A percentile compares a stretch with the other conserved stretches of the same genome.
phyloP scores from a whole-genome alignment of 2,329 filamentous ascomycete genomes.

The Magnaporthales sp. region DNA sequence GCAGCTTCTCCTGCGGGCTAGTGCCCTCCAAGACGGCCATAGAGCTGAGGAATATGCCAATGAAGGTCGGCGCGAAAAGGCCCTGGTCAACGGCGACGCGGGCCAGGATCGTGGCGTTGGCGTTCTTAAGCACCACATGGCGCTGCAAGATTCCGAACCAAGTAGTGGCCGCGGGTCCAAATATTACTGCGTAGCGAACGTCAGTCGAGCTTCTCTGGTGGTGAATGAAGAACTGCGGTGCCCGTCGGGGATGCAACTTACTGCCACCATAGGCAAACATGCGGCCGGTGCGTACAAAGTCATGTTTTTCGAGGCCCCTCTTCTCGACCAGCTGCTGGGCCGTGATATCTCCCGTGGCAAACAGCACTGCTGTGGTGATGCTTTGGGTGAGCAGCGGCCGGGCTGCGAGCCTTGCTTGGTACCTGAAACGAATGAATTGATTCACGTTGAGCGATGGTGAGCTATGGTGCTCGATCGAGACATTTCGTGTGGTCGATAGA shows the following conservation, averaged over 20 bases:
- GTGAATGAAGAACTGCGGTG: slow-evolving; percentile 4
- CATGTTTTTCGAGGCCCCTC: slow-evolving; percentile 68
- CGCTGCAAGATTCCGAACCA: slow-evolving; percentile 79
- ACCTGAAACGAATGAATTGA: slow-evolving; percentile 49
- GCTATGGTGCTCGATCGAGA: neutral
- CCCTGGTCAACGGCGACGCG: slow-evolving; percentile 76
- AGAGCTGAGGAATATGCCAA: slow-evolving; percentile 70
- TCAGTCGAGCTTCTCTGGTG: neutral
- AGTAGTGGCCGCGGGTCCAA: slow-evolving; percentile 77
- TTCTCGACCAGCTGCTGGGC: slow-evolving; percentile 88
- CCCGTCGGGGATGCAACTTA: slow-evolving; percentile 28
- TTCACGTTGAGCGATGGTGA: neutral
- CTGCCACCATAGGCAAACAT: slow-evolving; percentile 76
- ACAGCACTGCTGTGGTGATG: slow-evolving; percentile 83
- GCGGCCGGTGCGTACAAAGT: slow-evolving; percentile 60
- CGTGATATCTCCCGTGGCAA: slow-evolving; percentile 82
- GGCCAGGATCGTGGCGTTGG: slow-evolving; percentile 62
- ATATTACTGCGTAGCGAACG: slow-evolving; percentile 47
- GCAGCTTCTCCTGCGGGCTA: slow-evolving; percentile 54
- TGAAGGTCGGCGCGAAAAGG: slow-evolving; percentile 75
- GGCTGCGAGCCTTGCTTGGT: slow-evolving; percentile 72
- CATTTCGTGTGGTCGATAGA: neutral
- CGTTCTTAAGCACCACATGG: slow-evolving; percentile 54
- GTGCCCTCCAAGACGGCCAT: slow-evolving; percentile 77
- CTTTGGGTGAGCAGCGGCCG: slow-evolving; percentile 85